These are phyloP conservation scores for Aspergillus flavus DNA, from an alignment of 2,329 filamentous ascomycete genomes.

Conservation along the genomic window DNA sequence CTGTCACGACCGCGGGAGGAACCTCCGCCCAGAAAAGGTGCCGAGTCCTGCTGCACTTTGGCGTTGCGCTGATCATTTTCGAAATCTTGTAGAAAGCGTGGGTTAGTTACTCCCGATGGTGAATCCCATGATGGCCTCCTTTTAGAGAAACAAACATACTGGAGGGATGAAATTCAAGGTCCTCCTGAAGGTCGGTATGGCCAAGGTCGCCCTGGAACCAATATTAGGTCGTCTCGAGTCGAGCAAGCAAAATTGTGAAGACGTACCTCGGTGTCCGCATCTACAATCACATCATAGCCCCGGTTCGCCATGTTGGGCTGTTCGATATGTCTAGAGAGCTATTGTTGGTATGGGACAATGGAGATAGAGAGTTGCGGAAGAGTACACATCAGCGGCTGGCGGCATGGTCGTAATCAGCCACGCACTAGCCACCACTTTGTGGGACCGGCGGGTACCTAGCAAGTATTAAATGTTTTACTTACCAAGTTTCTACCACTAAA, in stretches of 20 bases:
- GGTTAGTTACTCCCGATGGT: not conserved
- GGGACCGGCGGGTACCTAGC: not conserved
- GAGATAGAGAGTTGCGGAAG: slow-evolving; percentile 25
- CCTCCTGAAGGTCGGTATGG: slow-evolving; percentile 96
- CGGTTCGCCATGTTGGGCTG: slow-evolving; percentile 69
- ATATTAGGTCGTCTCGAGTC: slow-evolving; percentile 16
- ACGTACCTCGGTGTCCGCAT: slow-evolving; percentile 88
- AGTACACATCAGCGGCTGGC: slow-evolving; percentile 37
- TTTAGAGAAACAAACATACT: slow-evolving; percentile 49
- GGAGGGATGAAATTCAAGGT: slow-evolving; percentile 97
- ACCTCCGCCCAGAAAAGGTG: slow-evolving; percentile 53
- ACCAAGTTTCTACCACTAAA: no score
- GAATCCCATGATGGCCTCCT: not conserved
- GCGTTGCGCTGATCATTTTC: slow-evolving; percentile 59
- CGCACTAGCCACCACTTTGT: slow-evolving; percentile 31
- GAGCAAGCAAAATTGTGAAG: not conserved
- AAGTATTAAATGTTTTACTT: not conserved
- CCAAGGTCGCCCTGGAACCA: slow-evolving; percentile 81
- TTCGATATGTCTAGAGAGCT: slow-evolving; percentile 18
- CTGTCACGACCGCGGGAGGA: slow-evolving; percentile 45
- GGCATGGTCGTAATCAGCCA: slow-evolving; percentile 25
- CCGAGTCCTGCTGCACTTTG: slow-evolving; percentile 51
- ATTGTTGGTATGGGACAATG: slow-evolving; percentile 11
- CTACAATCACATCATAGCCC: slow-evolving; percentile 97
- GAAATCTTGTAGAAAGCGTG: slow-evolving; percentile 59